A percentile compares a stretch with the other conserved stretches of the same genome.
Evolutionary conservation across 2,329 filamentous ascomycete genomes (phyloP).

Genomic region (Fusarium proliferatum): DNA sequence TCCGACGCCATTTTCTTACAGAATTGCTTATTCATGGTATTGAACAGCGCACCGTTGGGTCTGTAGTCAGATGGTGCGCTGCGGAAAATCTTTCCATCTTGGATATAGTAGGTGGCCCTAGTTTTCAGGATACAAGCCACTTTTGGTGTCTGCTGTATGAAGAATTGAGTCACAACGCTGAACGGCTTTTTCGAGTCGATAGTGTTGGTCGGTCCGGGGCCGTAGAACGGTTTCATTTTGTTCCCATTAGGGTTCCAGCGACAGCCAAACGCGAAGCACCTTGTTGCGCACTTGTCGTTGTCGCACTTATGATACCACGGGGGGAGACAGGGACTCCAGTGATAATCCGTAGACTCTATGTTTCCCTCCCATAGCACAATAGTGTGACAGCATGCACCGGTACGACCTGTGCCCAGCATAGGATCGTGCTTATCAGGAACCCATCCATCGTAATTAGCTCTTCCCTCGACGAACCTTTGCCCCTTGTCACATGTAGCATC

Average conservation of each 20-base stretch:
- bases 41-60: not conserved
- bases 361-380: conserved; percentile 75
- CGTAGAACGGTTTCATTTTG: conserved; percentile 66
- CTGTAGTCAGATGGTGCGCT: not conserved
- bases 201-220: conserved; percentile 60
- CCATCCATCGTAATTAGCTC: conserved; percentile 64
- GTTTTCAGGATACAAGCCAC: conserved; percentile 47
- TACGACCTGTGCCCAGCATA: conserved; percentile 62
- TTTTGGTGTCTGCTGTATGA: conserved; percentile 53
- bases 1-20: not conserved
- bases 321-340: conserved; percentile 70
- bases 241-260: conserved; percentile 76
- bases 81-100: conserved; percentile 58
- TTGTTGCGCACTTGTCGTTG: conserved; percentile 61
- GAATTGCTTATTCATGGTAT: not conserved
- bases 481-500: conserved; percentile 63
- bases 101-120: conserved; percentile 63
- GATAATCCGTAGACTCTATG: conserved; percentile 69
- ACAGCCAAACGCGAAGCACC: conserved; percentile 75
- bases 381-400: conserved; percentile 69
- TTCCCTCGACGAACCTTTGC: conserved; percentile 67
- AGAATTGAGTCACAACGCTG: conserved; percentile 75
- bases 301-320: conserved; percentile 62
- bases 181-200: conserved; percentile 69
- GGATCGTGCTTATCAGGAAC: conserved; percentile 61